phyloP scores from a whole-genome alignment of 305 asterid genomes.

The Plantago lanceolata region DNA sequence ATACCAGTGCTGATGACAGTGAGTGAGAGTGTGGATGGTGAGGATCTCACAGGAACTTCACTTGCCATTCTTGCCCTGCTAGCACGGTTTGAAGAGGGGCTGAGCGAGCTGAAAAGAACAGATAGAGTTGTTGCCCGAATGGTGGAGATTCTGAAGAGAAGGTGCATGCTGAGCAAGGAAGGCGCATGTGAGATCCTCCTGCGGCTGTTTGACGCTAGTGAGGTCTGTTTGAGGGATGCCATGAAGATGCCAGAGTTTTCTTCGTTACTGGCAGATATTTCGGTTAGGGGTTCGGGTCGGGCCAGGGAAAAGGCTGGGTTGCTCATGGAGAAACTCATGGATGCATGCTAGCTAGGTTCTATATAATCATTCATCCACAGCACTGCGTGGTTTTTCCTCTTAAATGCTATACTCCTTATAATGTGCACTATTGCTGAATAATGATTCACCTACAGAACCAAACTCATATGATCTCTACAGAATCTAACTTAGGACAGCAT shows the following conservation, averaged over 20 bases:
- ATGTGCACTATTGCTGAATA: too few relatives aligned
- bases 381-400: too few relatives aligned
- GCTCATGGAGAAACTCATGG: slow-evolving; percentile 65
- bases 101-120: slow-evolving; percentile 40
- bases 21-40: slow-evolving; percentile 36
- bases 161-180: slow-evolving; percentile 61
- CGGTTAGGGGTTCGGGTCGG: slow-evolving; percentile 57
- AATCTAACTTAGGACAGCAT: neutral
- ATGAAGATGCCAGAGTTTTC: slow-evolving; percentile 46
- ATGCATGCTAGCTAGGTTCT: slow-evolving; percentile 6
- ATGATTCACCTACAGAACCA: too few relatives aligned
- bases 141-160: slow-evolving; percentile 47
- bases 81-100: slow-evolving; percentile 71
- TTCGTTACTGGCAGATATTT: slow-evolving; percentile 61
- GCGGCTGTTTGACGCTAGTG: slow-evolving; percentile 62
- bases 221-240: slow-evolving; percentile 49
- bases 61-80: slow-evolving; percentile 47
- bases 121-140: slow-evolving; percentile 39
- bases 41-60: slow-evolving; percentile 66
- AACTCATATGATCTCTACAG: too few relatives aligned
- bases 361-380: too few relatives aligned
- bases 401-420: too few relatives aligned
- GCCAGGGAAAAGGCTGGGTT: slow-evolving; percentile 57
- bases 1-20: slow-evolving; percentile 46
- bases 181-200: slow-evolving; percentile 65